Evolutionary conservation across 257 asterid genomes (phyloP).

Genomic region (Oldenlandia corymbosa): DNA sequence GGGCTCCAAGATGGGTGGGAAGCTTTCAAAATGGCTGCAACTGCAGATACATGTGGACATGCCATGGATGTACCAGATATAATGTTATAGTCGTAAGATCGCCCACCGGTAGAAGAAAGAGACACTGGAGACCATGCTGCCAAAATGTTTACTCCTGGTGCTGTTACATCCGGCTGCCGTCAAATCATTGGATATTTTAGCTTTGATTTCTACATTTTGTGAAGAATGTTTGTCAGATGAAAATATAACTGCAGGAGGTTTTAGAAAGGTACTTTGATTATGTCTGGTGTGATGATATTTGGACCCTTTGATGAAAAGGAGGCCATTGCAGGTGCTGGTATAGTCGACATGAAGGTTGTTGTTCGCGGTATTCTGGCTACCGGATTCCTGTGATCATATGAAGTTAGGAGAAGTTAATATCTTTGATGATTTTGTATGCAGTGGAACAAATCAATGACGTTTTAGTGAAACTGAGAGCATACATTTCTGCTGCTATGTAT

Average conservation of each 20-base stretch:
- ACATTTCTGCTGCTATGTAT: slow-evolving; percentile 34
- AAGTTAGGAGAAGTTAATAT: not conserved
- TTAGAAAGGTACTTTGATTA: slow-evolving; percentile 35
- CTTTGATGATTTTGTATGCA: not conserved
- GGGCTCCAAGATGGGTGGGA: slow-evolving; percentile 60
- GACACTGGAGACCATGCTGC: slow-evolving; percentile 65
- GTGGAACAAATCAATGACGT: not conserved
- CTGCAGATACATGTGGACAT: slow-evolving; percentile 57
- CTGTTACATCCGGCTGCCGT: slow-evolving; percentile 56
- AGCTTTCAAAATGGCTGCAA: slow-evolving; percentile 50
- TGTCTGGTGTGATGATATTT: slow-evolving; percentile 46
- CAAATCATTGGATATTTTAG: not conserved
- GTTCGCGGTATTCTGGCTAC: slow-evolving; percentile 40
- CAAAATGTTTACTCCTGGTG: slow-evolving; percentile 54
- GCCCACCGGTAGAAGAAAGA: slow-evolving; percentile 33
- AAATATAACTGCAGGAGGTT: too few relatives aligned
- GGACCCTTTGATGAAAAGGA: slow-evolving; percentile 55
- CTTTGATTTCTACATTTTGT: too few relatives aligned
- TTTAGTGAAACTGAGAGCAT: slow-evolving; percentile 17
- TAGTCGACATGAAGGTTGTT: slow-evolving; percentile 24
- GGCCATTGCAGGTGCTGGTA: slow-evolving; percentile 44
- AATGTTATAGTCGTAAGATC: slow-evolving; percentile 38
- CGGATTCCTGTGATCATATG: slow-evolving; percentile 37
- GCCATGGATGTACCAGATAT: slow-evolving; percentile 65
- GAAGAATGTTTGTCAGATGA: not conserved